Conservation (phyloP, 2,329 filamentous ascomycete genomes). For the Aspergillus arachidicola region DNA sequence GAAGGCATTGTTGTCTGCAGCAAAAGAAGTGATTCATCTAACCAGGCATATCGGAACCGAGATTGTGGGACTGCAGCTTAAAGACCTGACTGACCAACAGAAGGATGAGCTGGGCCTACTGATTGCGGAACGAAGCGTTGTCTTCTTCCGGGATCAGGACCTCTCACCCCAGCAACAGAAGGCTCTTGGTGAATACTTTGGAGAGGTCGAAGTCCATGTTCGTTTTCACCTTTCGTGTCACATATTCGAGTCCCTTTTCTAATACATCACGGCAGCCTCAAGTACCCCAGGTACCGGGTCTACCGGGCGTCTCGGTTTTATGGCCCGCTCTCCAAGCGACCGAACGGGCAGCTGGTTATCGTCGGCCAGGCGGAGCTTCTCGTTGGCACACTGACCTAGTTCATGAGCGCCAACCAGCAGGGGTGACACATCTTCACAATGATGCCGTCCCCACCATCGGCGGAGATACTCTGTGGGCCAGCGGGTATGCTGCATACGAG, state of each 20-base stretch:
- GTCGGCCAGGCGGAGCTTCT: conserved; percentile 67
- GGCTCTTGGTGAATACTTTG: conserved; percentile 64
- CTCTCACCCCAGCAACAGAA: conserved; percentile 65
- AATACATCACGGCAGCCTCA: conserved; percentile 57
- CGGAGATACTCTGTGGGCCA: conserved; percentile 74
- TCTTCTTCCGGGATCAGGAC: conserved; percentile 67
- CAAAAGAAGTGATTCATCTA: conserved; percentile 64
- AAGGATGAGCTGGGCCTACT: conserved; percentile 64
- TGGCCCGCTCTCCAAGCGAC: conserved; percentile 70
- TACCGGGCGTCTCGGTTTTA: conserved; percentile 66
- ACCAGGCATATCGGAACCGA: conserved; percentile 66
- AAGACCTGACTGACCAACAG: conserved; percentile 61
- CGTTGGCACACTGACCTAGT: conserved; percentile 73
- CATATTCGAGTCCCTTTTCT: neutral
- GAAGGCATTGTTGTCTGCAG: conserved; percentile 61
- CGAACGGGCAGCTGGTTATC: conserved; percentile 63
- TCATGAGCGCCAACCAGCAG: conserved; percentile 70
- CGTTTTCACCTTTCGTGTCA: conserved; percentile 24
- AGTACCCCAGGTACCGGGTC: conserved; percentile 69
- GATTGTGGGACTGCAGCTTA: conserved; percentile 65
- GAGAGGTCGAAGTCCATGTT: conserved; percentile 70
- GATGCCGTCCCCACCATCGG: conserved; percentile 67
- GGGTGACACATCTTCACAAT: conserved; percentile 70
- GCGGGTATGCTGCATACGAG: conserved; percentile 71
- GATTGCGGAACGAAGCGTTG: conserved; percentile 65